Conservation (phyloP, 768 basidiomycete species). For the Daedaleopsis nitida region DNA sequence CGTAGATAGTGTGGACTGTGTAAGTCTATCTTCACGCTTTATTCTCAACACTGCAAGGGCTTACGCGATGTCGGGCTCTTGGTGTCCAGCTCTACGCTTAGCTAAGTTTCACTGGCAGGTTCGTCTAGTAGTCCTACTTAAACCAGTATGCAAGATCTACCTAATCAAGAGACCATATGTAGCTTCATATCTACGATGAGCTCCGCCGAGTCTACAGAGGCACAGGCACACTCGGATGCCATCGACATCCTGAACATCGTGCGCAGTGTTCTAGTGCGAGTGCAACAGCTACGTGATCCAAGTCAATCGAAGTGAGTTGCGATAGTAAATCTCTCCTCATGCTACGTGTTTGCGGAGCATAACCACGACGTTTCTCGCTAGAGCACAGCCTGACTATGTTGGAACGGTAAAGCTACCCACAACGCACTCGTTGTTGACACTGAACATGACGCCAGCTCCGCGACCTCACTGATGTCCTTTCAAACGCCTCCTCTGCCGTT, state of each 20-base stretch:
- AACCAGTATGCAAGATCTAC: no score
- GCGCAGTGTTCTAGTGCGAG: background rate
- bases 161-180: no score
- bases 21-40: no score
- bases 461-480: background rate
- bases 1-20: no score
- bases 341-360: background rate
- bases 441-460: background rate
- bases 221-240: no score
- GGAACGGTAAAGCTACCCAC: background rate
- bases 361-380: background rate
- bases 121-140: no score
- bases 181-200: no score
- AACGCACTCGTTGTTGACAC: background rate
- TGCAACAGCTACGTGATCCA: background rate
- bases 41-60: no score
- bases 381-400: background rate
- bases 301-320: background rate
- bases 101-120: no score
- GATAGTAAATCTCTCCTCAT: background rate
- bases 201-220: no score
- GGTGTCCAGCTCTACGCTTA: no score
- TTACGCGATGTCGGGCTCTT: no score
- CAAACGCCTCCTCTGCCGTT: background rate
- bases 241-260: background rate